Evolutionary conservation across 2,329 filamentous ascomycete genomes (phyloP), one percentile per base, ranked within the genome.

Genomic region (Sporothrix protearum): DNA sequence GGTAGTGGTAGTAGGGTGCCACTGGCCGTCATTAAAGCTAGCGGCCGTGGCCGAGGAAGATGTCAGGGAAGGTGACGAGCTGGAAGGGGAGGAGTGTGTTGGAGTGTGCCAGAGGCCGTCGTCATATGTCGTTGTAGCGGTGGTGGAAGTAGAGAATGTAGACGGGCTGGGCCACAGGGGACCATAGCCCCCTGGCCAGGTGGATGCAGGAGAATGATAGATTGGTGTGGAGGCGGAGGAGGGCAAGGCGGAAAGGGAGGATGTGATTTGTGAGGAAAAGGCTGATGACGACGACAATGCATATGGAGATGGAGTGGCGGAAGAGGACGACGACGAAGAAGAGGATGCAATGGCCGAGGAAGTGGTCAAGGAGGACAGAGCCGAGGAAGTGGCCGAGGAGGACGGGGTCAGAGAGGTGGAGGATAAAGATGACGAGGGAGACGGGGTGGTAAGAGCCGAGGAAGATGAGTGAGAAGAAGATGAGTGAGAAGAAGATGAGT

Each of bases 21-120:
- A 33, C 47, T 55, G 36, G 36, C 30, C n/a, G 53, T 71, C 59
- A 28, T 64, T 3, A 8, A 55, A 51, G 12, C 49, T 61, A 39
- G 36, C 67, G 39, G 55, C 59, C 73, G 59, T 71, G 57, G 5
- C 22, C 28, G 55, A 53, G 25, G 64, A 69, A 42, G 55, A 22
- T 28, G 68, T 55, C 16, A 67, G 39, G 16, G 67, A 53, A 16
- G 36, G 19, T 9, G 69, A 28, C 1, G 51, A 22, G 7, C 12
- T 45, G 8, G 61, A 66, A 6, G 49, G 25, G 25, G 61, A 49
- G n/a, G 59, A 36, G 28, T 1, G 45, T 16, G 64, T 51, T 3
- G 55, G 53, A 19, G 53, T 61, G 28, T 69, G 68, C 68, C 51
- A 69, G 9, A 30, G 39, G 16, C 68, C 55, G 7, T 69, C n/a